Percentiles rank a stretch among this genome's conserved stretches.
These are phyloP conservation scores for Phytophthora pinifolia DNA, from an alignment of 352 stramenopile genomes.

Conservation along the genomic window DNA sequence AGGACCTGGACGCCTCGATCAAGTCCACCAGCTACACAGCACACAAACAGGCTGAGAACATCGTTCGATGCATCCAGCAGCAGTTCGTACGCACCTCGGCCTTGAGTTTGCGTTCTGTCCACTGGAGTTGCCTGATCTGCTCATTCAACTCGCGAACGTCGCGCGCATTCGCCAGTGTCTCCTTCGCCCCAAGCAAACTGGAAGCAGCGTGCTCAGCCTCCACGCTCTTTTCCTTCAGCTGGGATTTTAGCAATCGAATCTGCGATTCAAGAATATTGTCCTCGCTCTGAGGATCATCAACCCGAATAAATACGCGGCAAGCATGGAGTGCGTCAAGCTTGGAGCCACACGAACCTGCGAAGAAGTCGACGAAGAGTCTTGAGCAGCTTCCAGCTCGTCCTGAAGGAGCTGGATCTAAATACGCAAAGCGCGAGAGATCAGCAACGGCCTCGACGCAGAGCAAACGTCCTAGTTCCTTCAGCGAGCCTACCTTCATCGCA, in stretches of 20 bases:
- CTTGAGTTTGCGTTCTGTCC: conserved; percentile 63
- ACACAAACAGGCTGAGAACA: conserved; percentile 1
- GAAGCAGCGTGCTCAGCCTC: conserved; percentile 44
- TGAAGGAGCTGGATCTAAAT: conserved; percentile 59
- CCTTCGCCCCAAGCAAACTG: conserved; percentile 44
- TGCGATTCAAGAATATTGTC: conserved; percentile 65
- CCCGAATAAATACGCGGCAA: conserved; percentile 25
- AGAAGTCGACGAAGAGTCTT: conserved; percentile 39
- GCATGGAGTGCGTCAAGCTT: background rate
- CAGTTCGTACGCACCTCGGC: conserved; percentile 44
- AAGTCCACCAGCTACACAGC: conserved; percentile 53
- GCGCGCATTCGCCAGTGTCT: conserved; percentile 49
- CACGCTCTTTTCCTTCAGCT: conserved; percentile 65
- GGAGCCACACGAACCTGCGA: conserved; percentile 28
- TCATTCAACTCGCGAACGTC: conserved; percentile 61
- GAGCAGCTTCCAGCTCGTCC: conserved; percentile 53
- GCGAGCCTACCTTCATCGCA: conserved; percentile 46
- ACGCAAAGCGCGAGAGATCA: background rate
- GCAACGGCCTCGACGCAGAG: background rate
- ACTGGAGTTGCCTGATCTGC: conserved; percentile 61
- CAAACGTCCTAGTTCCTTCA: background rate
- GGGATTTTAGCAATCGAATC: conserved; percentile 60
- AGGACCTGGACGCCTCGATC: conserved; percentile 65
- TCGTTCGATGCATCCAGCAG: background rate
- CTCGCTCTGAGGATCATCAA: conserved; percentile 45